These are phyloP conservation scores for Porcisia deanei DNA, from an alignment of 208 protist species.

Conservation along the genomic window DNA sequence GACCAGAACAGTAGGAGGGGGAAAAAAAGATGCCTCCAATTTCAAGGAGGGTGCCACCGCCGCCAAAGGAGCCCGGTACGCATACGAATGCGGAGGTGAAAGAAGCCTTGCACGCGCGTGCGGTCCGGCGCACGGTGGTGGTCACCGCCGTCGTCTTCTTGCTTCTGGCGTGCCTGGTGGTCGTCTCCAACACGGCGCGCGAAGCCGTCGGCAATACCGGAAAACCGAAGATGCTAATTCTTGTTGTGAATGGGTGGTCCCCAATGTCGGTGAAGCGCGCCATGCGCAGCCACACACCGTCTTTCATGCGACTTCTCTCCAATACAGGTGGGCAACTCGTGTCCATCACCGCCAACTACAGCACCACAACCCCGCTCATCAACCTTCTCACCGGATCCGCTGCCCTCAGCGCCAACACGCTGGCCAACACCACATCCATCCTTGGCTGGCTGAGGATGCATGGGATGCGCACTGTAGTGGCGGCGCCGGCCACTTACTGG, in stretches of 20 bases:
- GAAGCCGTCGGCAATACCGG: slow-evolving; percentile 23
- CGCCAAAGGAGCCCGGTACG: slow-evolving; percentile 53
- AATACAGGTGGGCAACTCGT: slow-evolving; percentile 38
- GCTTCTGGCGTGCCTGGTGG: slow-evolving; percentile 52
- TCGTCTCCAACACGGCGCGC: slow-evolving; percentile 60
- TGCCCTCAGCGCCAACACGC: slow-evolving; percentile 14
- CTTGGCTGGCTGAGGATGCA: slow-evolving; percentile 42
- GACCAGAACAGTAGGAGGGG: neutral
- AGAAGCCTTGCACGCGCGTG: slow-evolving; percentile 64
- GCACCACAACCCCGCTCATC: slow-evolving; percentile 29
- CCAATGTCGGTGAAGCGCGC: slow-evolving; percentile 32
- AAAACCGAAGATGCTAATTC: slow-evolving; percentile 45
- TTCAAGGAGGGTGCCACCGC: slow-evolving; percentile 33
- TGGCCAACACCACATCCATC: slow-evolving; percentile 44
- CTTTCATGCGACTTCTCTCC: slow-evolving; percentile 55
- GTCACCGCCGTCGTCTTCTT: slow-evolving; percentile 70
- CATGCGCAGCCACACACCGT: slow-evolving; percentile 65
- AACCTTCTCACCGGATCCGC: slow-evolving; percentile 59
- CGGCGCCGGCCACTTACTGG: slow-evolving; percentile 57
- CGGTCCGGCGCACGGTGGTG: slow-evolving; percentile 57
- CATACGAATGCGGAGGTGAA: slow-evolving; percentile 76
- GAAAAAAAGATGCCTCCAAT: slow-evolving; percentile 26
- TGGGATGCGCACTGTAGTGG: slow-evolving; percentile 39
- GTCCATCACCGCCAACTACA: slow-evolving; percentile 19
- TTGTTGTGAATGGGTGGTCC: slow-evolving; percentile 51